Evolutionary conservation across 1,139 yeast genomes (phyloP).

Genomic region (Scheffersomyces titani): DNA sequence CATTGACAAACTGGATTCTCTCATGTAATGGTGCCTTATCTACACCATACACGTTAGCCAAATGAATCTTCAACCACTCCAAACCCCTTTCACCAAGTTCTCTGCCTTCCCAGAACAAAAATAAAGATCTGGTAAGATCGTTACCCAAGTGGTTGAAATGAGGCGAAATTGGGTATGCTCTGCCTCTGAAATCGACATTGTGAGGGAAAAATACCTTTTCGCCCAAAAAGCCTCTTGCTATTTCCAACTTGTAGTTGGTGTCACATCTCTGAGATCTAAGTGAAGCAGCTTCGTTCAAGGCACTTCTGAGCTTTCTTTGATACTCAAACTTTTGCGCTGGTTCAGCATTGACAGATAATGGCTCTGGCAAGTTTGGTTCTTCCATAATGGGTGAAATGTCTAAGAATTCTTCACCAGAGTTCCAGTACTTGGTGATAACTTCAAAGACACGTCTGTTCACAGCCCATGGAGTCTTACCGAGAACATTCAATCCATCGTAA

Average conservation of each 20-base stretch:
- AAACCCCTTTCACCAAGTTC: constrained; percentile 75
- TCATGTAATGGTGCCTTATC: constrained; percentile 82
- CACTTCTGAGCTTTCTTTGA: constrained; percentile 57
- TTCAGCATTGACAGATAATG: constrained; percentile 67
- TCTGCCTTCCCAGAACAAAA: constrained; percentile 87
- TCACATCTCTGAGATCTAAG: constrained; percentile 90
- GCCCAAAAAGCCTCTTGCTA: constrained; percentile 88
- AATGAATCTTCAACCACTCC: constrained; percentile 86
- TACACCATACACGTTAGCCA: constrained; percentile 85
- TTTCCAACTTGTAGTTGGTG: constrained; percentile 87
- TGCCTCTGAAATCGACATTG: constrained; percentile 90
- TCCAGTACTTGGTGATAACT: constrained; percentile 80
- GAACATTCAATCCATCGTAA: constrained; percentile 80
- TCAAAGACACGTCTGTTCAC: constrained; percentile 72
- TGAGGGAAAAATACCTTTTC: constrained; percentile 94
- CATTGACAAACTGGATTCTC: constrained; percentile 71
- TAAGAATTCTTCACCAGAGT: constrained; percentile 73
- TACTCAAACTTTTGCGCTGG: constrained; percentile 73
- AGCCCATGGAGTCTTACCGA: constrained; percentile 93
- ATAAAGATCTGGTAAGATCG: constrained; percentile 83
- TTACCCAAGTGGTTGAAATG: constrained; percentile 82
- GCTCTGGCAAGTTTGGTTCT: constrained; percentile 60
- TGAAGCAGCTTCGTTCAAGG: constrained; percentile 62
- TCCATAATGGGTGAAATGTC: constrained; percentile 72
- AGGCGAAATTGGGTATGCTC: constrained; percentile 93